A percentile compares a stretch with the other conserved stretches of the same genome.
phyloP scores from a whole-genome alignment of 148 eudicot species.

The Vaccinium myrtillus region DNA sequence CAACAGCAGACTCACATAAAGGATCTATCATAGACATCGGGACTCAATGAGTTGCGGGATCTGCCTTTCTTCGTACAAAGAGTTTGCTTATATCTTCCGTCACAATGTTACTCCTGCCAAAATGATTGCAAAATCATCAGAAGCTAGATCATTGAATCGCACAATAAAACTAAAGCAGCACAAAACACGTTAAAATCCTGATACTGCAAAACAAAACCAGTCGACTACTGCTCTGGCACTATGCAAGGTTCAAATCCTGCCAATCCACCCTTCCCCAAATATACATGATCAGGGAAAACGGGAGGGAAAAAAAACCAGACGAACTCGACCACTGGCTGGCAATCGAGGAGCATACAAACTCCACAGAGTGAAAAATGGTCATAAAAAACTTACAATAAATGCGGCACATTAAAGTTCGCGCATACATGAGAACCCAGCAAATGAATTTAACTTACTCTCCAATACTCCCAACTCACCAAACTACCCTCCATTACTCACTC shows the following conservation, averaged over 20 bases:
- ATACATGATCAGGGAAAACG: background rate
- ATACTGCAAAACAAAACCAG: background rate
- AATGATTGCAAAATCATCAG: constrained; percentile 7
- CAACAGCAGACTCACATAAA: background rate
- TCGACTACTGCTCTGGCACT: background rate
- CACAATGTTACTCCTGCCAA: constrained; percentile 82
- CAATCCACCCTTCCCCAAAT: background rate
- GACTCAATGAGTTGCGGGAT: constrained; percentile 22
- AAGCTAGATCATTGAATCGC: background rate
- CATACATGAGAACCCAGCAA: background rate
- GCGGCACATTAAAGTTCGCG: background rate
- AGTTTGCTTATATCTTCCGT: constrained; percentile 86
- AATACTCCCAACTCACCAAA: background rate
- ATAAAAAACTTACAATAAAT: background rate
- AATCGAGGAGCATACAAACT: background rate
- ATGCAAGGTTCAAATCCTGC: background rate
- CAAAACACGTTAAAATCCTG: background rate
- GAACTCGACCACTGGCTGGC: background rate
- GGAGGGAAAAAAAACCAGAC: background rate
- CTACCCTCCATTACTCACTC: background rate
- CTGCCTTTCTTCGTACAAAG: constrained; percentile 43
- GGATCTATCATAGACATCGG: background rate
- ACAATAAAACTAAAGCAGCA: background rate
- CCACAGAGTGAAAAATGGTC: background rate
- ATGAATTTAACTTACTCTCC: background rate